These are phyloP conservation scores for Cardamine chenopodiifolia DNA, from an alignment of 345 rosid species.

Conservation along the genomic window DNA sequence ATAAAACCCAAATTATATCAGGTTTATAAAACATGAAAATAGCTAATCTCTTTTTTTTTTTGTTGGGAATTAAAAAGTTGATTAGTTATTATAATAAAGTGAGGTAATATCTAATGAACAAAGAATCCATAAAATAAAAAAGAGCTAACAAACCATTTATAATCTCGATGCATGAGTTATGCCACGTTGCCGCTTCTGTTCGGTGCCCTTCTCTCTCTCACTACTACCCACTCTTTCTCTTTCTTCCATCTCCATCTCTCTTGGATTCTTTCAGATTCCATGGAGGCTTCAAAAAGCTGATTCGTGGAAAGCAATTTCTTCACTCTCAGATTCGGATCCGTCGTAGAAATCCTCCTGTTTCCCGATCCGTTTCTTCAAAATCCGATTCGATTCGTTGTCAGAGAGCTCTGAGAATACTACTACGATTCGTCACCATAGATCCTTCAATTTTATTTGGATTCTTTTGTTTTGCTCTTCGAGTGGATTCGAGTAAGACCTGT, in stretches of 20 bases:
- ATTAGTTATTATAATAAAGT: neutral
- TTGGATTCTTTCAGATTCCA: constrained; percentile 43
- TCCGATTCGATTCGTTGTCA: constrained; percentile 35
- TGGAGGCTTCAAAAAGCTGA: constrained; percentile 44
- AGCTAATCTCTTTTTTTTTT: too few species aligned
- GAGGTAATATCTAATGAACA: constrained; percentile 12
- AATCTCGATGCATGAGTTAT: constrained; percentile 39
- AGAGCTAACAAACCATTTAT: neutral
- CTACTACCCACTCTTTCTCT: constrained; percentile 24
- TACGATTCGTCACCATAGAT: constrained; percentile 25
- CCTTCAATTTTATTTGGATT: constrained; percentile 31
- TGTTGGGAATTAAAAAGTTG: too few species aligned
- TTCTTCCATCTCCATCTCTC: constrained; percentile 30
- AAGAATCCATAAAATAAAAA: neutral
- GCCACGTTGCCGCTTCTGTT: constrained; percentile 62
- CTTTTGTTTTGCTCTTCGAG: neutral
- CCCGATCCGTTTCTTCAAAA: constrained; percentile 45
- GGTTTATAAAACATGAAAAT: too few species aligned
- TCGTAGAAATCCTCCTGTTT: neutral
- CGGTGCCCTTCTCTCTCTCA: constrained; percentile 43
- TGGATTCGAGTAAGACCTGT: constrained; percentile 12
- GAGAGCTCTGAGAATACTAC: constrained; percentile 15
- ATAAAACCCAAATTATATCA: too few species aligned
- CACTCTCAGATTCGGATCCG: constrained; percentile 51
- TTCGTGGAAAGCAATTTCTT: constrained; percentile 21